Evolutionary conservation across 371 early-diverging fungal genomes (phyloP).

Genomic region (Haplosporangium sp.): DNA sequence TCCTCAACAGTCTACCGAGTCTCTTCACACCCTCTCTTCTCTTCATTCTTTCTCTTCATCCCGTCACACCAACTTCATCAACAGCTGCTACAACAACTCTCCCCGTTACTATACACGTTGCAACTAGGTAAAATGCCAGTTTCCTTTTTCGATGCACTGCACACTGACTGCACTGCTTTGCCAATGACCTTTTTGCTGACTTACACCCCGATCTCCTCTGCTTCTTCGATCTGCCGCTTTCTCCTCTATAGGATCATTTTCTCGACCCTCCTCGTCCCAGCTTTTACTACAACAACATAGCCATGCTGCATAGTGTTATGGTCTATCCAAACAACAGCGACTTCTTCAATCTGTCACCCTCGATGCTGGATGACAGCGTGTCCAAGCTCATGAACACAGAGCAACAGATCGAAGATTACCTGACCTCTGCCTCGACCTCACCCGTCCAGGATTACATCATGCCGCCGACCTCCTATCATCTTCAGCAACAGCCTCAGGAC

Average conservation of each 20-base stretch:
- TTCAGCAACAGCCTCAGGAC: constrained; percentile 33
- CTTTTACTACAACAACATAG: constrained; percentile 5
- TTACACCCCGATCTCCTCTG: too few species aligned
- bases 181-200: too few species aligned
- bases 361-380: constrained; percentile 38
- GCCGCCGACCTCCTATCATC: constrained; percentile 14
- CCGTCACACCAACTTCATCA: too few species aligned
- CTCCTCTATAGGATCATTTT: neutral
- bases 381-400: constrained; percentile 40
- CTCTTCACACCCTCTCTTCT: too few species aligned
- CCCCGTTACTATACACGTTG: too few species aligned
- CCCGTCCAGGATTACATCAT: constrained; percentile 42
- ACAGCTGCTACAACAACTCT: too few species aligned
- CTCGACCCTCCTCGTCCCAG: neutral
- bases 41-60: too few species aligned
- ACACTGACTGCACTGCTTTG: too few species aligned
- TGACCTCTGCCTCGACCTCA: constrained; percentile 33
- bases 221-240: neutral
- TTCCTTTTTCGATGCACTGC: too few species aligned
- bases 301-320: constrained; percentile 49
- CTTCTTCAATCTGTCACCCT: constrained; percentile 23
- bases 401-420: constrained; percentile 30
- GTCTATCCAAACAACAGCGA: constrained; percentile 39
- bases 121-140: too few species aligned
- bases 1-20: too few species aligned